Conservation (phyloP, 2,329 filamentous ascomycete species). For the Sclerotinia spermophila region DNA sequence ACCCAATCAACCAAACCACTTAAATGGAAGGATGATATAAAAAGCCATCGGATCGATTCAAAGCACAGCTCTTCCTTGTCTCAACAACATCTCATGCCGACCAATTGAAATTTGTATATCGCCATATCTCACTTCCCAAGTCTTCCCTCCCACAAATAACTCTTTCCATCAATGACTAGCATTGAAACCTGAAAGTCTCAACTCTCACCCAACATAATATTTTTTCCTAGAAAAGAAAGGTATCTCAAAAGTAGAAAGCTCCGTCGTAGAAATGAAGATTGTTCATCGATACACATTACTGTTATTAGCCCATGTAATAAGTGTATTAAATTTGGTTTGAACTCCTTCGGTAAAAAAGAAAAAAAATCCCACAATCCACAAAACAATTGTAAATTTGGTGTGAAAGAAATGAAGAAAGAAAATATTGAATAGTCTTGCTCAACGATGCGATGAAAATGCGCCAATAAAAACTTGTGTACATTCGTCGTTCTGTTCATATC, state of each 20-base stretch:
- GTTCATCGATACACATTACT: constrained; percentile 20
- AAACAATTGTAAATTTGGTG: constrained; percentile 1
- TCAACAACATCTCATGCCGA: not conserved
- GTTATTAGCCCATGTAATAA: constrained; percentile 16
- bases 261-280: constrained; percentile 7
- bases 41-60: not conserved
- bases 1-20: not conserved
- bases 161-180: constrained; percentile 12
- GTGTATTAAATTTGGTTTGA: constrained; percentile 11
- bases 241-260: constrained; percentile 5
- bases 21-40: not conserved
- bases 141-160: not conserved
- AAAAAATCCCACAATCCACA: not conserved
- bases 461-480: constrained; percentile 22
- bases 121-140: not conserved
- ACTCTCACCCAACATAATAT: not conserved
- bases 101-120: not conserved
- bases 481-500: constrained; percentile 26
- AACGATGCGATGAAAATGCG: constrained; percentile 5
- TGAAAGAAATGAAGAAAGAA: constrained; percentile 18
- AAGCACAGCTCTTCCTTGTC: not conserved
- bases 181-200: constrained; percentile 6
- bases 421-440: constrained; percentile 12
- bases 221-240: constrained; percentile 3
- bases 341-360: constrained; percentile 7